Evolutionary conservation across 2,329 filamentous ascomycete genomes (phyloP).

Genomic region (Colletotrichum euphorbiae): DNA sequence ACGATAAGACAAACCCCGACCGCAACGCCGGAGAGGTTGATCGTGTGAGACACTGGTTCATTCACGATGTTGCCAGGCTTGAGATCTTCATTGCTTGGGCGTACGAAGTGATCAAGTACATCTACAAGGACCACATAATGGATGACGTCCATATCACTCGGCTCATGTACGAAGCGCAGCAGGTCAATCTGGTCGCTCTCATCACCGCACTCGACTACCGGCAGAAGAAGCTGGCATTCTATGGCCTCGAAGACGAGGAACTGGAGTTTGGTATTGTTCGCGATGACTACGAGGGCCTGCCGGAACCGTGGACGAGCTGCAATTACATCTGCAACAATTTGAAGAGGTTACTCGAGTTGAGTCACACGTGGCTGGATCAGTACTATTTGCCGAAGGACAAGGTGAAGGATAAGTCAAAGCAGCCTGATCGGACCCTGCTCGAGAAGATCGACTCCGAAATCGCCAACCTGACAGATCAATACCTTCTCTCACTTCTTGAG

Average conservation of each 20-base stretch:
- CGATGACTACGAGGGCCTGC: slow-evolving; percentile 74
- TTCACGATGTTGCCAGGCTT: slow-evolving; percentile 78
- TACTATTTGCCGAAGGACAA: slow-evolving; percentile 52
- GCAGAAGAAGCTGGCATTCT: slow-evolving; percentile 73
- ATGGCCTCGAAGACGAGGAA: slow-evolving; percentile 77
- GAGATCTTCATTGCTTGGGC: slow-evolving; percentile 84
- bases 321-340: slow-evolving; percentile 70
- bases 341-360: slow-evolving; percentile 70
- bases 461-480: slow-evolving; percentile 64
- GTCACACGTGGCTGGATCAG: slow-evolving; percentile 65
- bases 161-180: slow-evolving; percentile 75
- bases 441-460: slow-evolving; percentile 60
- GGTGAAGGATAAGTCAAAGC: slow-evolving; percentile 46
- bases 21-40: slow-evolving; percentile 78
- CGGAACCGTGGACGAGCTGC: slow-evolving; percentile 88
- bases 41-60: slow-evolving; percentile 86
- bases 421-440: slow-evolving; percentile 55
- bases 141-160: slow-evolving; percentile 66
- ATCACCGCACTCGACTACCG: slow-evolving; percentile 78
- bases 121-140: slow-evolving; percentile 71
- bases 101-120: slow-evolving; percentile 79
- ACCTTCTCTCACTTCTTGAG: slow-evolving; percentile 66
- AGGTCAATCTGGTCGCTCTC: slow-evolving; percentile 76
- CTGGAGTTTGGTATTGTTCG: slow-evolving; percentile 73
- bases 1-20: slow-evolving; percentile 77